Conservation (phyloP, 192 early-diverging fungal species). For the Rhizophagus clarus region DNA sequence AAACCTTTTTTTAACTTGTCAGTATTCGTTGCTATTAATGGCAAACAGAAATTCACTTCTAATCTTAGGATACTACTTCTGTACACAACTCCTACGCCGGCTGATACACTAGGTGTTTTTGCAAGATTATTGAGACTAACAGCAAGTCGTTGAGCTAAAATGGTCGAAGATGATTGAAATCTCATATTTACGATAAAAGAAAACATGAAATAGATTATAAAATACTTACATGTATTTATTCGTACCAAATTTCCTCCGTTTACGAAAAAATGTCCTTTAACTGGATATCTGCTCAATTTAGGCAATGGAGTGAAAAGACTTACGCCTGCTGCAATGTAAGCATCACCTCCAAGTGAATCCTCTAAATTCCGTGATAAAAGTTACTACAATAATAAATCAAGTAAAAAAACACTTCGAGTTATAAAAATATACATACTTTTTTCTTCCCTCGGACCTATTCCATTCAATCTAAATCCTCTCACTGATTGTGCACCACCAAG, state of each 20-base stretch:
- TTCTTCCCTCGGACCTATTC: slow-evolving; percentile 88
- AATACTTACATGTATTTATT: slow-evolving; percentile 48
- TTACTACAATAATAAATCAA: not conserved
- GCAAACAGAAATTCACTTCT: slow-evolving; percentile 91
- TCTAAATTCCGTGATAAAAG: slow-evolving; percentile 30
- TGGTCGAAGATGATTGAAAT: not conserved
- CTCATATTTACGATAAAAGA: not conserved
- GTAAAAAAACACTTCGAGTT: not conserved
- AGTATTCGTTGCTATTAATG: slow-evolving; percentile 60
- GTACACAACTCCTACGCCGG: slow-evolving; percentile 84
- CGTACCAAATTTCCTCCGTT: slow-evolving; percentile 81
- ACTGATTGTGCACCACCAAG: slow-evolving; percentile 86
- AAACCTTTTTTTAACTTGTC: slow-evolving; percentile 76
- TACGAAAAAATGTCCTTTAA: slow-evolving; percentile 84
- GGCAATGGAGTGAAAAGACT: slow-evolving; percentile 86
- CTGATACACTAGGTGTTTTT: slow-evolving; percentile 68
- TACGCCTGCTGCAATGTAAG: slow-evolving; percentile 76
- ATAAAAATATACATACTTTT: slow-evolving; percentile 46
- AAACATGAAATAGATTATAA: not conserved
- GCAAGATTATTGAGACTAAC: slow-evolving; percentile 49
- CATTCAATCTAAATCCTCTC: slow-evolving; percentile 85
- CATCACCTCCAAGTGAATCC: slow-evolving; percentile 89
- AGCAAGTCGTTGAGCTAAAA: slow-evolving; percentile 29
- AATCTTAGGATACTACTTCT: slow-evolving; percentile 83
- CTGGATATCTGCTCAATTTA: slow-evolving; percentile 56